Percentiles rank a stretch among this genome's conserved stretches.
phyloP scores from a whole-genome alignment of 2,329 filamentous ascomycete genomes.

The Cordyceps cateniannulata region DNA sequence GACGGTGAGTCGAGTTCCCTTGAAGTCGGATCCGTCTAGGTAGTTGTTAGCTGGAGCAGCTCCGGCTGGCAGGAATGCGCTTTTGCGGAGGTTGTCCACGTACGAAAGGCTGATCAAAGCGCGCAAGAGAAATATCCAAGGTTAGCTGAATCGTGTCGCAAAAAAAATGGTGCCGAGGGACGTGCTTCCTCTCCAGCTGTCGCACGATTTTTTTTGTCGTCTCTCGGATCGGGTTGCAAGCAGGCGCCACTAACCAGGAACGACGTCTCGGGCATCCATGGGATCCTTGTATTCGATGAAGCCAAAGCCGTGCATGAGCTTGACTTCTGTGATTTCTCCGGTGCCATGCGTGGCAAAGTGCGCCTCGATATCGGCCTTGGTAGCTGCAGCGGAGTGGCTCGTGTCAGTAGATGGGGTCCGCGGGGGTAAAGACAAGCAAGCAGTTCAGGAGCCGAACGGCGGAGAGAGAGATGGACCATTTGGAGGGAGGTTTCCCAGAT shows the following conservation, averaged over 20 bases:
- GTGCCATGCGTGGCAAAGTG: conserved; percentile 95
- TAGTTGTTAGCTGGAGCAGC: conserved; percentile 19
- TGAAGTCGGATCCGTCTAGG: conserved; percentile 91
- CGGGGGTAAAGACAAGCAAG: neutral
- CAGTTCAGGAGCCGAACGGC: conserved; percentile 1
- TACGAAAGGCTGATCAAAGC: conserved; percentile 50
- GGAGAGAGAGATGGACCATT: conserved; percentile 57
- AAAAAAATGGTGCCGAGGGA: neutral
- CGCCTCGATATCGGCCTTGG: conserved; percentile 91
- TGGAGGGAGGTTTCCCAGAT: conserved; percentile 94
- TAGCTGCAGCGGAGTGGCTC: conserved; percentile 55
- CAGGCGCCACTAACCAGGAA: conserved; percentile 67
- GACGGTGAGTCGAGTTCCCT: conserved; percentile 94
- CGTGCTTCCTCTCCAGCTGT: neutral
- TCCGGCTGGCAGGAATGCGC: neutral
- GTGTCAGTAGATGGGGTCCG: conserved; percentile 35
- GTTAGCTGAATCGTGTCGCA: conserved; percentile 13
- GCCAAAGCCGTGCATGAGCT: conserved; percentile 99
- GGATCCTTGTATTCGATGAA: conserved; percentile 99
- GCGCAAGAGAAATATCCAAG: conserved; percentile 16
- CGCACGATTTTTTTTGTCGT: neutral
- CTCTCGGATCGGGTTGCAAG: neutral
- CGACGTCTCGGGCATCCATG: conserved; percentile 96
- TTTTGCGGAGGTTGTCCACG: conserved; percentile 27
- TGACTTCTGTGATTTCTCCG: conserved; percentile 97